Base-by-base conservation (phyloP, 805 yeast genomes). In the Citeromyces nyonsensis region DNA sequence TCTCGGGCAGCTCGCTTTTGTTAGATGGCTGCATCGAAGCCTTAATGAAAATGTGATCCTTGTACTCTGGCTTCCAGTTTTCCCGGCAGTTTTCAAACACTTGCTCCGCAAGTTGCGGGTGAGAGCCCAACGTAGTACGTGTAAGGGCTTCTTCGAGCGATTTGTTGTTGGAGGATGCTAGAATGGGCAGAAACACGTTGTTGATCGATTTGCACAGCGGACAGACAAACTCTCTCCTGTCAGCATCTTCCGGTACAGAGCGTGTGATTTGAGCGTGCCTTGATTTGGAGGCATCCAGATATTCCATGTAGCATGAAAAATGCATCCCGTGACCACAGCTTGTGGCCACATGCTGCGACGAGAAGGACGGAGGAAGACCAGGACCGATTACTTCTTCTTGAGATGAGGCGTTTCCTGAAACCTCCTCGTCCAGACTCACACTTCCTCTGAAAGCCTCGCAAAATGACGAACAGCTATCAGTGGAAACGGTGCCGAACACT, bases 281-380 rank as follows among this genome's bases (percentile, higher is more conserved):
- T 5, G 62, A 52, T 33, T 69, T 57, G 28, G 66, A 61, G n/a
- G 75, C 66, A 61, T 58, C 24, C 44, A 78, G 51, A 44, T 73
- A 81, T 36, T 73, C 72, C 33, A 69, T 52, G 44, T 76, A 78
- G 48, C 98, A 88, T 11, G 69, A 61, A 38, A 68, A 72, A 51
- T 88, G 98, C 75, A 88, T 78, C 2, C 94, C 93, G 53, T 88
- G 98, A 1, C 95, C 94, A 57, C 98, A 88, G 33, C 94, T 77
- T 38, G 73, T 67, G 3, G 77, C 60, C 1, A 79, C 64, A 6
- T 66, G 49, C 35, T 62, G 60, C 39, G 52, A 36, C 13, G 50
- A 50, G 12, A 48, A 51, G 6, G 42, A 44, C 4, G 44, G 33
- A 2, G 74, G 70, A 41, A 78, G 83, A 1, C 88, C 86, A 0